Conservation (phyloP, 148 eudicot genomes). For the Euryodendron excelsum region DNA sequence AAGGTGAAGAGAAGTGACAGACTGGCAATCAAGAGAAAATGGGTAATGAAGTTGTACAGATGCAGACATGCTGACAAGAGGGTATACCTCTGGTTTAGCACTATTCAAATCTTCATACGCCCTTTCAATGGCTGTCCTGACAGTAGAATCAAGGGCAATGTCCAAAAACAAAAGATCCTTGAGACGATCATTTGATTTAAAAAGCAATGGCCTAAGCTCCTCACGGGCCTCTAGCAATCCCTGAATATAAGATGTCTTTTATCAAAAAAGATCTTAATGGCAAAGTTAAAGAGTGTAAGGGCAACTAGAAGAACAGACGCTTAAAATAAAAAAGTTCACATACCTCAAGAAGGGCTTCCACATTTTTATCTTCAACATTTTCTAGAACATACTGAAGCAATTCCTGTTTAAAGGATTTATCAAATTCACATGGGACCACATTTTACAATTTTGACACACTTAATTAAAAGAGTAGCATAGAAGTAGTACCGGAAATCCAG, state of each 20-base stretch:
- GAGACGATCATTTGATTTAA: slow-evolving; percentile 63
- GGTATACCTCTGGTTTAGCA: slow-evolving; percentile 84
- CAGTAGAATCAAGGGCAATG: slow-evolving; percentile 87
- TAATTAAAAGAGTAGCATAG: slow-evolving; percentile 1
- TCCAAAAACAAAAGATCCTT: slow-evolving; percentile 93
- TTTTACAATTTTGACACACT: neutral
- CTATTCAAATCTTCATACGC: slow-evolving; percentile 83
- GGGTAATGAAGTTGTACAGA: neutral
- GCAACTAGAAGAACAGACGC: neutral
- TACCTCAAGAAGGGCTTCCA: slow-evolving; percentile 90
- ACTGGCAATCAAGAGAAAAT: neutral
- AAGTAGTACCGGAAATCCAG: slow-evolving; percentile 69
- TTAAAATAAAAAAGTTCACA: neutral
- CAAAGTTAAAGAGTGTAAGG: neutral
- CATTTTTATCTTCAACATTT: slow-evolving; percentile 85
- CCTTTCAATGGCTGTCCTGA: slow-evolving; percentile 88
- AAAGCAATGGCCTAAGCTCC: slow-evolving; percentile 74
- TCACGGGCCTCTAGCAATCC: slow-evolving; percentile 86
- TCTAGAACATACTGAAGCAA: slow-evolving; percentile 74
- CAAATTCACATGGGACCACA: slow-evolving; percentile 6
- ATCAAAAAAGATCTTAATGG: neutral
- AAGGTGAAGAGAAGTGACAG: neutral
- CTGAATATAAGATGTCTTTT: slow-evolving; percentile 30
- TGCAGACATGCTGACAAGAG: neutral
- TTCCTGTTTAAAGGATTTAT: slow-evolving; percentile 41